These are phyloP conservation scores for Fusarium secorum DNA, from an alignment of 2,329 filamentous ascomycete genomes.

Conservation along the genomic window DNA sequence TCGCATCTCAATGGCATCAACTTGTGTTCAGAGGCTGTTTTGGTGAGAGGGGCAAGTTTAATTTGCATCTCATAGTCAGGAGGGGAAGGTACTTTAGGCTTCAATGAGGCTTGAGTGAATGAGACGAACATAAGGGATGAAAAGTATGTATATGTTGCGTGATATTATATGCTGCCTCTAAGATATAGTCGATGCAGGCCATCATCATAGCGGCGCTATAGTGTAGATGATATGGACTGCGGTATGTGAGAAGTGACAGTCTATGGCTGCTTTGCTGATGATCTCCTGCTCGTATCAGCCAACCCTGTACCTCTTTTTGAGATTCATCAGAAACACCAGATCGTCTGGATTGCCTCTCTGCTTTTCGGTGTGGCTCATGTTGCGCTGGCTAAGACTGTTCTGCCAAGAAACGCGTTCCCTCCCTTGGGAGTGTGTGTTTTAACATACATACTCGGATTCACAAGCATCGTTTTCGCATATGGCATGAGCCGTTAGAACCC, in stretches of 20 bases:
- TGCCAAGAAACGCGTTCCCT: conserved; percentile 1
- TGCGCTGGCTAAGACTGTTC: neutral
- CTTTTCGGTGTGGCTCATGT: neutral
- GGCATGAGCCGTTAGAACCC: conserved; percentile 2
- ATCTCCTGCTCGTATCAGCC: conserved; percentile 1
- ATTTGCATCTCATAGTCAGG: conserved; percentile 26
- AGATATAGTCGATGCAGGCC: neutral
- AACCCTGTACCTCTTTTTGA: conserved; percentile 6
- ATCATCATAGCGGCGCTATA: conserved; percentile 5
- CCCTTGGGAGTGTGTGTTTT: neutral
- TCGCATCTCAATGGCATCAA: conserved; percentile 2
- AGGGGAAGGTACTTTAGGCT: conserved; percentile 11
- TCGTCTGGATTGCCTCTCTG: neutral
- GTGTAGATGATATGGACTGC: conserved; percentile 2
- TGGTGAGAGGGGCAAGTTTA: conserved; percentile 32
- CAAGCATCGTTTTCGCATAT: conserved; percentile 13
- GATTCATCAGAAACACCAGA: conserved; percentile 22
- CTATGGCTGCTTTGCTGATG: neutral
- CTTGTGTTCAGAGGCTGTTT: conserved; percentile 14
- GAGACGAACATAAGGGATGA: conserved; percentile 28
- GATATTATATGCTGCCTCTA: conserved; percentile 5
- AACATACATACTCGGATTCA: conserved; percentile 22
- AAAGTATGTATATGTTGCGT: neutral
- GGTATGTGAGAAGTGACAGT: conserved; percentile 19
- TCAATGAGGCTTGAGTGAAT: conserved; percentile 17